phyloP scores from a whole-genome alignment of 2,329 filamentous ascomycete species.

The Colletotrichum sp. region DNA sequence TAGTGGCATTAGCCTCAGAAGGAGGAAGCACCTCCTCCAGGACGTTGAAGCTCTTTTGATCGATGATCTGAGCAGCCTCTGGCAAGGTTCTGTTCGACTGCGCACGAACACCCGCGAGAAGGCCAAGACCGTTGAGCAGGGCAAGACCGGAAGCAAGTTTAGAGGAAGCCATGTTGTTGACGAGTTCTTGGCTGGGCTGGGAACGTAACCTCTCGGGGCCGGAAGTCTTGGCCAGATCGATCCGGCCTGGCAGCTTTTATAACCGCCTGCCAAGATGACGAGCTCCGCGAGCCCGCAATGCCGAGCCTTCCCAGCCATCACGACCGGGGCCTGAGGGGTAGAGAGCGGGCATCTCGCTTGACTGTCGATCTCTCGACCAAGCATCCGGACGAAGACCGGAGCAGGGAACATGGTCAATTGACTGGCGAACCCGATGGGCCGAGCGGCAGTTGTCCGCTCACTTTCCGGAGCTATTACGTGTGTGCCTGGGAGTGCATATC shows the following conservation, averaged over 20 bases:
- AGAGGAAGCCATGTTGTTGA: neutral
- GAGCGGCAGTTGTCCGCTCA: neutral
- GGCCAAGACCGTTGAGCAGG: slow-evolving; percentile 27
- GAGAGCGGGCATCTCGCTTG: neutral
- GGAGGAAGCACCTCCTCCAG: slow-evolving; percentile 42
- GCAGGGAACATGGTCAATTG: neutral
- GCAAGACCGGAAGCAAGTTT: neutral
- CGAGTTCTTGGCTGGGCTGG: neutral
- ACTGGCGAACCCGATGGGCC: neutral
- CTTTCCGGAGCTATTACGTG: neutral
- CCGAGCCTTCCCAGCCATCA: neutral
- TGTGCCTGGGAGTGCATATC: neutral
- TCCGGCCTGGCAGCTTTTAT: neutral
- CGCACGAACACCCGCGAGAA: slow-evolving; percentile 16
- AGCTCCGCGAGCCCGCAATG: neutral
- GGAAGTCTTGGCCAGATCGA: neutral
- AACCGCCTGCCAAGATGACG: neutral
- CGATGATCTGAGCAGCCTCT: slow-evolving; percentile 42
- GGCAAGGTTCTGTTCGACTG: slow-evolving; percentile 3
- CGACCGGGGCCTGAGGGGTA: neutral
- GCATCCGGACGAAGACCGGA: neutral
- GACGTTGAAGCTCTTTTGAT: slow-evolving; percentile 49
- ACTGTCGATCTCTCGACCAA: neutral
- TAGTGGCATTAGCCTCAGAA: slow-evolving; percentile 37
- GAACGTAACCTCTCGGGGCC: neutral